A percentile compares a stretch with the other conserved stretches of the same genome.
Evolutionary conservation across 2,329 filamentous ascomycete genomes (phyloP).

Genomic region (Sclerotinia nivalis): DNA sequence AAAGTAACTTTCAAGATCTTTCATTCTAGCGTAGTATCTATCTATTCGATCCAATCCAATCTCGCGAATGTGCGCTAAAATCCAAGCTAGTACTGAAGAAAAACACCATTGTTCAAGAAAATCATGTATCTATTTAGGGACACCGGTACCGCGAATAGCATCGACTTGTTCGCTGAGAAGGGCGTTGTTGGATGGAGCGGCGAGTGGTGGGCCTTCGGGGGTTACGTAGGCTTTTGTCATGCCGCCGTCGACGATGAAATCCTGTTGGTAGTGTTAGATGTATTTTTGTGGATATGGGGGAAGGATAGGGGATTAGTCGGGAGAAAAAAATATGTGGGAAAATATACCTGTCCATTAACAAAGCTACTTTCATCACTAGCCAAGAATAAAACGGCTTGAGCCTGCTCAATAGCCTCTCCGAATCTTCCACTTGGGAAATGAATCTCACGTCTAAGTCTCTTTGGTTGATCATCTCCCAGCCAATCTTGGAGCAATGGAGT

Average conservation of each 20-base stretch:
- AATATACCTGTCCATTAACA: slow-evolving; percentile 62
- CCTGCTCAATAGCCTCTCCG: slow-evolving; percentile 76
- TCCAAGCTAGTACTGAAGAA: not conserved
- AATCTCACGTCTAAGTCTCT: slow-evolving; percentile 69
- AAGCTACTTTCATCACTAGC: slow-evolving; percentile 75
- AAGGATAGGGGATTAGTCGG: too few species aligned
- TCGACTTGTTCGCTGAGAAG: slow-evolving; percentile 40
- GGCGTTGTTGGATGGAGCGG: slow-evolving; percentile 53
- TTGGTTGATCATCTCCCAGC: slow-evolving; percentile 70
- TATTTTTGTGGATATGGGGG: not conserved
- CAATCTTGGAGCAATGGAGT: slow-evolving; percentile 75
- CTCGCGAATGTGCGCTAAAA: not conserved
- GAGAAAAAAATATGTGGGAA: not conserved
- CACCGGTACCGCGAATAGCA: slow-evolving; percentile 38
- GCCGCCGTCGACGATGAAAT: slow-evolving; percentile 94
- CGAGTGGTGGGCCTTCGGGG: slow-evolving; percentile 57
- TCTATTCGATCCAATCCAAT: not conserved
- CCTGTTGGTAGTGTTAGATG: slow-evolving; percentile 44
- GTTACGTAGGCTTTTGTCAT: slow-evolving; percentile 91
- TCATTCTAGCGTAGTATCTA: not conserved
- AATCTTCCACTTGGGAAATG: slow-evolving; percentile 76
- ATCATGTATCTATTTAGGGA: not conserved
- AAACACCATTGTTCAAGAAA: not conserved
- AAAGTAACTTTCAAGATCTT: not conserved
- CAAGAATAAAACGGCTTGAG: slow-evolving; percentile 71